These are phyloP conservation scores for Xanthoconium stramineum DNA, from an alignment of 768 basidiomycete species.

Conservation along the genomic window DNA sequence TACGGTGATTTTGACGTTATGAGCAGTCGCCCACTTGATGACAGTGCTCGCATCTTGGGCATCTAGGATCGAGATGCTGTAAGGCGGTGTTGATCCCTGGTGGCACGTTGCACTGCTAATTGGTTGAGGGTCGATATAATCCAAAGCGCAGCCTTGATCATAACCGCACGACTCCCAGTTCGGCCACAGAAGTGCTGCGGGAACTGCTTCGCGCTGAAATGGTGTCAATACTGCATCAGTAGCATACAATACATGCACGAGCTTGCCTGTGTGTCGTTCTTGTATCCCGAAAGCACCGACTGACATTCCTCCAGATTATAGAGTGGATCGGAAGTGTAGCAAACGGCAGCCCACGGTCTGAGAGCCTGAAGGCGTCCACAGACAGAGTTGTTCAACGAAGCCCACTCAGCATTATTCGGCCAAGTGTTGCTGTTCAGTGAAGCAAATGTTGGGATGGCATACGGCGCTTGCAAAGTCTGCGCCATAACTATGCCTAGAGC, in stretches of 20 bases:
- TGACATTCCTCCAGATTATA: conserved; percentile 16
- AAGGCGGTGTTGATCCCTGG: conserved; percentile 23
- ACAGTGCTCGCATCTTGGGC: conserved; percentile 21
- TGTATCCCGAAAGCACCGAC: conserved; percentile 11
- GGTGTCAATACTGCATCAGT: background rate
- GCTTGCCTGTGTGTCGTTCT: conserved; percentile 15
- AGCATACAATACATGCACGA: background rate
- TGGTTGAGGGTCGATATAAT: conserved; percentile 18
- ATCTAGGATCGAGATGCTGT: conserved; percentile 14
- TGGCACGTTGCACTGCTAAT: conserved; percentile 7
- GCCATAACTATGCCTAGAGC: background rate
- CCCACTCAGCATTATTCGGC: conserved; percentile 10
- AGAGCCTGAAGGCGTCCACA: conserved; percentile 17
- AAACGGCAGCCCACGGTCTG: conserved; percentile 22
- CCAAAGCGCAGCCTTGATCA: conserved; percentile 15
- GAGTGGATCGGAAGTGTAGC: conserved; percentile 19
- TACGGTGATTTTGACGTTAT: conserved; percentile 19
- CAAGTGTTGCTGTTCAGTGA: conserved; percentile 4
- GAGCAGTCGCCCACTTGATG: conserved; percentile 18
- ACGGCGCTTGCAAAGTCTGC: background rate
- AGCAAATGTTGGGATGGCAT: conserved; percentile 5
- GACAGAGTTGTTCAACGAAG: conserved; percentile 14
- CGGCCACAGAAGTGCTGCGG: conserved; percentile 20
- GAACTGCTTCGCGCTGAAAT: conserved; percentile 17
- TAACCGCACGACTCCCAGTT: conserved; percentile 25